Percentiles rank a stretch among this genome's conserved stretches.
phyloP scores from a whole-genome alignment of 805 yeast species.

The Candida palmyrensis region DNA sequence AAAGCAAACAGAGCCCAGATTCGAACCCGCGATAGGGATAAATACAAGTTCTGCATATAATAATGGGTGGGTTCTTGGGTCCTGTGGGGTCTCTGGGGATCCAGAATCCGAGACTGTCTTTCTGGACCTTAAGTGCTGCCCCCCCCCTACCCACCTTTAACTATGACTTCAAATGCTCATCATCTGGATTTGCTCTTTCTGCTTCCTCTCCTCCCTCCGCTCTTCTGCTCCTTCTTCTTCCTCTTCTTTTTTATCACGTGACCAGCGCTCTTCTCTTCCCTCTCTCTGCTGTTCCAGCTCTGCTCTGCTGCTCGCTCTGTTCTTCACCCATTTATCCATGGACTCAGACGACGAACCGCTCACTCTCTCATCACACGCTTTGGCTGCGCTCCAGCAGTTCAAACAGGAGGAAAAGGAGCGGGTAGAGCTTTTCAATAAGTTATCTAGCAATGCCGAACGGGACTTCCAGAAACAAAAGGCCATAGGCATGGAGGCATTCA shows the following conservation, averaged over 20 bases:
- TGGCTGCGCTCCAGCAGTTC: conserved; percentile 61
- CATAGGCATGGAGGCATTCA: conserved; percentile 64
- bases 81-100: too few species aligned
- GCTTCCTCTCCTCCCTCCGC: too few species aligned
- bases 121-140: too few species aligned
- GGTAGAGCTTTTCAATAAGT: conserved; percentile 47
- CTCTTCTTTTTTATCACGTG: background rate
- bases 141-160: too few species aligned
- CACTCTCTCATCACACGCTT: conserved; percentile 42
- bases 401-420: conserved; percentile 57
- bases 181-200: too few species aligned
- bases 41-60: background rate
- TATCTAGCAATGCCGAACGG: conserved; percentile 49
- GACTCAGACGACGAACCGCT: conserved; percentile 41
- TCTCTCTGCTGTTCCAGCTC: background rate
- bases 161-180: too few species aligned
- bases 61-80: too few species aligned
- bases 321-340: conserved; percentile 17
- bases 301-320: background rate
- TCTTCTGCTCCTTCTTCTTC: background rate
- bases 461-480: conserved; percentile 27
- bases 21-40: conserved; percentile 3
- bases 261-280: background rate
- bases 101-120: too few species aligned
- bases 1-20: too few species aligned